Evolutionary conservation across 208 protist species (phyloP).

Genomic region (Histomonas meleagridis): DNA sequence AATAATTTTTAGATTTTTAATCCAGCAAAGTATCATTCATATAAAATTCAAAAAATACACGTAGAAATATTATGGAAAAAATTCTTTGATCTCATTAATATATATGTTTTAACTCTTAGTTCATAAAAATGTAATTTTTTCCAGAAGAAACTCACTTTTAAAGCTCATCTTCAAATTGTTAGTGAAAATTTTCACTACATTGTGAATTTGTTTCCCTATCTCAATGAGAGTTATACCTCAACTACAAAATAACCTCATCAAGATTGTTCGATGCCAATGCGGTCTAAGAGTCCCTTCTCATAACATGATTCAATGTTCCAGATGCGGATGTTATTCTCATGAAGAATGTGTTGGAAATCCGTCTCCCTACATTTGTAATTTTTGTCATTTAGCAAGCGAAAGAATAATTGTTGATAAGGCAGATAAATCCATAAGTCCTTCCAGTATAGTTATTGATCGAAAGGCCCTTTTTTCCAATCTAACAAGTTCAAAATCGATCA

Average conservation of each 20-base stretch:
- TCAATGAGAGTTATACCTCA: background rate
- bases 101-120: too few relatives aligned
- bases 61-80: too few relatives aligned
- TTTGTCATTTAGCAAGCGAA: background rate
- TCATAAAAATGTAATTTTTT: too few relatives aligned
- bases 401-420: background rate
- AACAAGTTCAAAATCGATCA: background rate
- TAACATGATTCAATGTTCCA: background rate
- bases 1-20: too few relatives aligned
- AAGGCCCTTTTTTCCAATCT: background rate
- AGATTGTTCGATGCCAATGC: constrained; percentile 1
- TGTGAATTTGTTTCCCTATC: too few relatives aligned
- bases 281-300: background rate
- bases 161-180: too few relatives aligned
- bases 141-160: too few relatives aligned
- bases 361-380: background rate
- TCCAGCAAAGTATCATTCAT: too few relatives aligned
- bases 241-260: background rate
- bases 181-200: too few relatives aligned
- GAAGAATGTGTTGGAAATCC: background rate
- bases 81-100: too few relatives aligned
- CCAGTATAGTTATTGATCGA: background rate
- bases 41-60: too few relatives aligned
- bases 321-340: constrained; percentile 33
- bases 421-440: background rate